Percentiles rank a stretch among this genome's conserved stretches.
phyloP scores from a whole-genome alignment of 108 stramenopile species.

The Nitzschia palea region DNA sequence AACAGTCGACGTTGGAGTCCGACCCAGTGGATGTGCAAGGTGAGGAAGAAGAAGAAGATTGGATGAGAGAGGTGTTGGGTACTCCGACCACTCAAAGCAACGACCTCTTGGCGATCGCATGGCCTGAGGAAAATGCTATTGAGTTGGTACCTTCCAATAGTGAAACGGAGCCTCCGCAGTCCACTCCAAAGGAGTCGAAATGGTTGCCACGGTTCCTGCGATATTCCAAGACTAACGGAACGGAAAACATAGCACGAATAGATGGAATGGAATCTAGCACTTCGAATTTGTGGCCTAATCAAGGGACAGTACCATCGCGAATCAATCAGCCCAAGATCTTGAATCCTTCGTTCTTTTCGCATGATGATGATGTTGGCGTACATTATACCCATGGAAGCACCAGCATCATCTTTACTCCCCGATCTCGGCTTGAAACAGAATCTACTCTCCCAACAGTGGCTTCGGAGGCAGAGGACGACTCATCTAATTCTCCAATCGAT shows the following conservation, averaged over 20 bases:
- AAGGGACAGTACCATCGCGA: background rate
- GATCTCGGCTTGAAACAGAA: conserved; percentile 31
- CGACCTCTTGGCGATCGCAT: background rate
- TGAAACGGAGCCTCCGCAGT: background rate
- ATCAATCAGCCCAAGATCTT: background rate
- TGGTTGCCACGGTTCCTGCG: conserved; percentile 21
- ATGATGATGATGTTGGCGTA: background rate
- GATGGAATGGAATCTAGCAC: background rate
- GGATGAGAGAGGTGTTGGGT: conserved; percentile 34
- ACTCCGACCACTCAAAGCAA: conserved; percentile 4
- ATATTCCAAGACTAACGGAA: background rate
- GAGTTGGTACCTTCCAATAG: background rate
- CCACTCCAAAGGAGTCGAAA: conserved; percentile 2
- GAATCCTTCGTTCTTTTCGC: conserved; percentile 11
- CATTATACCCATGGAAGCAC: background rate
- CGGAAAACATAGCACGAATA: background rate
- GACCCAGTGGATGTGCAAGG: too few species aligned
- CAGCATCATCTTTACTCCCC: background rate
- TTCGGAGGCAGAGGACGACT: conserved; percentile 26
- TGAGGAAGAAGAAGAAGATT: conserved; percentile 29
- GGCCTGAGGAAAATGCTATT: background rate
- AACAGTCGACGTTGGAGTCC: background rate
- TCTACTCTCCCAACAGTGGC: conserved; percentile 29
- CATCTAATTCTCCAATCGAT: background rate
- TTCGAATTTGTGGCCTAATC: background rate